phyloP scores from a whole-genome alignment of 441 rosid species.

The Populus hybrid region DNA sequence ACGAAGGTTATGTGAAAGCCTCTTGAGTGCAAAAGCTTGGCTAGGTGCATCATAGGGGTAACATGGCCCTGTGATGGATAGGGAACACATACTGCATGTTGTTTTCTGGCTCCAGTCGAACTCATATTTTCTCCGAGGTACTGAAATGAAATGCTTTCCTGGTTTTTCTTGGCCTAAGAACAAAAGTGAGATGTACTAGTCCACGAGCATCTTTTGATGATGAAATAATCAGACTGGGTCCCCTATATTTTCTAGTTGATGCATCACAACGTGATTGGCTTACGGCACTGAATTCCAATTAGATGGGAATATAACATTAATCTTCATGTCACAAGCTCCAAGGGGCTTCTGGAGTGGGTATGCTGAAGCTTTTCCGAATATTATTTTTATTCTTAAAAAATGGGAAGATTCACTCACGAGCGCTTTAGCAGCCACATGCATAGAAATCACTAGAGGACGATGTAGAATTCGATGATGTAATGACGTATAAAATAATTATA shows the following conservation, averaged over 20 bases:
- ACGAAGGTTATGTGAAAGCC: constrained; percentile 24
- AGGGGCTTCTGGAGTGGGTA: background rate
- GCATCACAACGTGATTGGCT: background rate
- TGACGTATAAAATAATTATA: no score
- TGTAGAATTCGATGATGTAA: background rate
- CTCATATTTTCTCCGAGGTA: background rate
- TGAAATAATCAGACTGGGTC: background rate
- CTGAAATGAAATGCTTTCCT: background rate
- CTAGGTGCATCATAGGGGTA: constrained; percentile 28
- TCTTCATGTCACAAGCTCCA: background rate
- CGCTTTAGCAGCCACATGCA: background rate
- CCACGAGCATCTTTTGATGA: background rate
- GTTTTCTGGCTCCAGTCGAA: background rate
- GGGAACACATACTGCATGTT: constrained; percentile 38
- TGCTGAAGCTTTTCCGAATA: background rate
- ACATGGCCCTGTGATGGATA: constrained; percentile 37
- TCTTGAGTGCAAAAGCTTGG: constrained; percentile 27
- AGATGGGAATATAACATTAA: background rate
- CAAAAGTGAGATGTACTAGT: background rate
- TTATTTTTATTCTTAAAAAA: background rate
- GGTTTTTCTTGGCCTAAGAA: background rate
- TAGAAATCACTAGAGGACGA: background rate
- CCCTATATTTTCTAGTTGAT: background rate
- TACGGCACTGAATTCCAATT: background rate
- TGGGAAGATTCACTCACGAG: background rate